Conservation (phyloP, 176 grass and related monocot genomes). For the Bromus sterilis region DNA sequence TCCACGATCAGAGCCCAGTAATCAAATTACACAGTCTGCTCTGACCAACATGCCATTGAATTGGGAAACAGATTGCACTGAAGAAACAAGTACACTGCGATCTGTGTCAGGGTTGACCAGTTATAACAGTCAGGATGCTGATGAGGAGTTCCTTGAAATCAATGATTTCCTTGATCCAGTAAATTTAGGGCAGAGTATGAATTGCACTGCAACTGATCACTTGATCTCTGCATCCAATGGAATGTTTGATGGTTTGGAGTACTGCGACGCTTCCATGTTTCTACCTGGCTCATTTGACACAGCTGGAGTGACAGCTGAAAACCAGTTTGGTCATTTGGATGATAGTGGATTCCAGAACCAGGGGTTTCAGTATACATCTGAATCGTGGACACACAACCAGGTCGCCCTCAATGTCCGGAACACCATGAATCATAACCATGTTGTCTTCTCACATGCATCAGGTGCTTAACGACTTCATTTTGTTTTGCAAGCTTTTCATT, state of each 20-base stretch:
- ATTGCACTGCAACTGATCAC: conserved; percentile 18
- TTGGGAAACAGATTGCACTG: conserved; percentile 8
- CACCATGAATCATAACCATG: conserved; percentile 27
- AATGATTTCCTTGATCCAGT: conserved; percentile 66
- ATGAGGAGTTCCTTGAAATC: conserved; percentile 86
- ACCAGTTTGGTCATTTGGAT: conserved; percentile 34
- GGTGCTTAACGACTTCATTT: conserved; percentile 38
- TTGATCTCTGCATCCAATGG: conserved; percentile 14
- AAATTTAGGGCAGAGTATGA: conserved; percentile 26
- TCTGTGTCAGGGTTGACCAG: conserved; percentile 14
- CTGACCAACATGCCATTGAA: conserved; percentile 20
- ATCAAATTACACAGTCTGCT: conserved; percentile 39
- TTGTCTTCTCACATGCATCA: conserved; percentile 44
- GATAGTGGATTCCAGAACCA: conserved; percentile 24
- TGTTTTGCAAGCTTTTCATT: background rate
- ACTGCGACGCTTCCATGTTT: conserved; percentile 45
- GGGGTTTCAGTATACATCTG: conserved; percentile 29
- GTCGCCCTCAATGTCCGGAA: conserved; percentile 26
- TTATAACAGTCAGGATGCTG: conserved; percentile 17
- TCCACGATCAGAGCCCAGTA: background rate
- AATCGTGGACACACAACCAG: conserved; percentile 43
- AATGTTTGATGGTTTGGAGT: conserved; percentile 34
- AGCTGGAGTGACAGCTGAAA: conserved; percentile 25
- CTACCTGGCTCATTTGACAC: conserved; percentile 41
- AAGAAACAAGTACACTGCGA: conserved; percentile 21